phyloP scores from a whole-genome alignment of 176 grass and related monocot species.

The Luzula sylvatica region DNA sequence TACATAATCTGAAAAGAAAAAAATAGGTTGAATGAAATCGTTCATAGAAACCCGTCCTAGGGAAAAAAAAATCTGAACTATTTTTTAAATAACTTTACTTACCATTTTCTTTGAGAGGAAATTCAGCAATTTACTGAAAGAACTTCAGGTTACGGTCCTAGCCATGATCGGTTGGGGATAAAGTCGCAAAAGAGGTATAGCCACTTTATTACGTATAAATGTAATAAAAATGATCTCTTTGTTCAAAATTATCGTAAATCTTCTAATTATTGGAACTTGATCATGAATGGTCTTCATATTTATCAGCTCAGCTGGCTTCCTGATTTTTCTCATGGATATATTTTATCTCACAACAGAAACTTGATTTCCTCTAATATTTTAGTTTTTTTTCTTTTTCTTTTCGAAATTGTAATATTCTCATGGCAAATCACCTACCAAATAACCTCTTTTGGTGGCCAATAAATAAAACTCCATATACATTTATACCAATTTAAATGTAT shows the following conservation, averaged over 20 bases:
- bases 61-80: too few species aligned
- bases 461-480: too few species aligned
- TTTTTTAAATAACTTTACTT: slow-evolving; percentile 5
- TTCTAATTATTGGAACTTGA: slow-evolving; percentile 48
- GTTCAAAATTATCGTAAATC: slow-evolving; percentile 76
- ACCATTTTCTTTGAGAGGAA: slow-evolving; percentile 89
- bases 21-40: neutral
- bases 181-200: slow-evolving; percentile 42
- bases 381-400: too few species aligned
- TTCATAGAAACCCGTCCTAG: neutral
- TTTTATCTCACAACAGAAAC: too few species aligned
- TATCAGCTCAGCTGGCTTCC: slow-evolving; percentile 69
- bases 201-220: slow-evolving; percentile 73
- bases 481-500: too few species aligned
- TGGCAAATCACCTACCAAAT: too few species aligned
- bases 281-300: slow-evolving; percentile 42
- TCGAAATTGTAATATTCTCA: too few species aligned
- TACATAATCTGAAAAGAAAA: slow-evolving; percentile 70
- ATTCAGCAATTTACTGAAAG: slow-evolving; percentile 39
- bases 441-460: too few species aligned
- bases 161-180: slow-evolving; percentile 79
- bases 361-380: too few species aligned
- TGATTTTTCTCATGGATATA: too few species aligned
- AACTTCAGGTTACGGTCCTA: slow-evolving; percentile 54
- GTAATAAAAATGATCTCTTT: slow-evolving; percentile 65